These are phyloP conservation scores for Circinella minor DNA, from an alignment of 371 early-diverging fungal genomes.

Conservation along the genomic window DNA sequence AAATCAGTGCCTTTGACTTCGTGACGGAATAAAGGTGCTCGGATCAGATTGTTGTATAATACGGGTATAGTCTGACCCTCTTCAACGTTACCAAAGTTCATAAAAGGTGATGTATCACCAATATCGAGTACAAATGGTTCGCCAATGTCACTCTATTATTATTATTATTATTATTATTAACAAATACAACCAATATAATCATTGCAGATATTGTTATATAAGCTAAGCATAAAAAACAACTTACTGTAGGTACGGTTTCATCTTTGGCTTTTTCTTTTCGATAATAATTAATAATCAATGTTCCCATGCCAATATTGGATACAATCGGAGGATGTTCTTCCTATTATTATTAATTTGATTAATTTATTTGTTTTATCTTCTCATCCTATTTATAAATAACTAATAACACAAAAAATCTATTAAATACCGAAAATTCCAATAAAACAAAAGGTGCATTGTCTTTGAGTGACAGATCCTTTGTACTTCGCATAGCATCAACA, in stretches of 20 bases:
- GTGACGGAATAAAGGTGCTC: constrained; percentile 96
- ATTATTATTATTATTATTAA: no score
- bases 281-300: constrained; percentile 95
- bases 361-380: no score
- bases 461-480: constrained; percentile 90
- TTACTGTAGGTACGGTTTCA: constrained; percentile 71
- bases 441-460: constrained; percentile 88
- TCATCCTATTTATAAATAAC: no score
- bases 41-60: constrained; percentile 95
- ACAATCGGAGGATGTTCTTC: constrained; percentile 99
- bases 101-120: constrained; percentile 97
- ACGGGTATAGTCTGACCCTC: constrained; percentile 90
- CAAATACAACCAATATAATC: not conserved
- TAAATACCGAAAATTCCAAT: constrained; percentile 89
- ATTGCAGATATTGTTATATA: no score
- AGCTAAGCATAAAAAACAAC: not conserved
- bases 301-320: constrained; percentile 98
- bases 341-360: constrained; percentile 24
- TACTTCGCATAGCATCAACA: constrained; percentile 80
- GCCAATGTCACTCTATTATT: constrained; percentile 73
- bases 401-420: no score
- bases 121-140: constrained; percentile 89
- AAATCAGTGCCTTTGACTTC: constrained; percentile 80
- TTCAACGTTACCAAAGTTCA: constrained; percentile 95
- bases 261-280: constrained; percentile 92